Evolutionary conservation across 2,329 filamentous ascomycete species (phyloP), one percentile per base, ranked within the genome.

Genomic region (Penicillium sp.): DNA sequence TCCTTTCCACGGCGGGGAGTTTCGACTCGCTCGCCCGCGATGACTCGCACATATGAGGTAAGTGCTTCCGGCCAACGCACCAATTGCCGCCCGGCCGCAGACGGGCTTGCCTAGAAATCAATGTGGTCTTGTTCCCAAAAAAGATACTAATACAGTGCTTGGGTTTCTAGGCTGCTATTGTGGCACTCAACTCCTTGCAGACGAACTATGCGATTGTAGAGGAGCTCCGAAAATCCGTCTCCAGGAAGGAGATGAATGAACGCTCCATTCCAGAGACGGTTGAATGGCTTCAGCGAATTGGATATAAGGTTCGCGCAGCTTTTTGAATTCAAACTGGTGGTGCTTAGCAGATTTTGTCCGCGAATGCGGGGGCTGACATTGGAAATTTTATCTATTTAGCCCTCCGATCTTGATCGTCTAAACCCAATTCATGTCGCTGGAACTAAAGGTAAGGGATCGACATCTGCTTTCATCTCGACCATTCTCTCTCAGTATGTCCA

Each of bases 401-500:
- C 86, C 19, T 80, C 82, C 14, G 84, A 87, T 57, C 81, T 89
- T 64, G 78, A 86, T 61, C 75, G 70, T 10, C 69, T 89, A 60
- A 87, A 84, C 57, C 77, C 82, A 63, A 86, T 98, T 59, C 93
- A 98, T 71, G 86, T 98, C 46, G 90, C 93, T 1, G 93, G 93
- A 13, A 97, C 93, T 5, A 98, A 97, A 73, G 93, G 93, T 58
- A 98, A 97, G 74, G 93, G 93, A 41, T 95, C 90, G 2, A 92
- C 91, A 0, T 91, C 90, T 63, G 89, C 93, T 10, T 93, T 93
- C 72, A 84, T 91, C 21, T 91, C 91, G 14, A 87, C 87, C 2
- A 90, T 96, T 61, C 80, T 96, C n/a, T 77, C 81, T 3, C 84
- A 88, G 64, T 88, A 88, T 68, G 73, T 79, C 2, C 70, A 76